phyloP scores from a whole-genome alignment of 164 flowering plant species.

The Piper longum region DNA sequence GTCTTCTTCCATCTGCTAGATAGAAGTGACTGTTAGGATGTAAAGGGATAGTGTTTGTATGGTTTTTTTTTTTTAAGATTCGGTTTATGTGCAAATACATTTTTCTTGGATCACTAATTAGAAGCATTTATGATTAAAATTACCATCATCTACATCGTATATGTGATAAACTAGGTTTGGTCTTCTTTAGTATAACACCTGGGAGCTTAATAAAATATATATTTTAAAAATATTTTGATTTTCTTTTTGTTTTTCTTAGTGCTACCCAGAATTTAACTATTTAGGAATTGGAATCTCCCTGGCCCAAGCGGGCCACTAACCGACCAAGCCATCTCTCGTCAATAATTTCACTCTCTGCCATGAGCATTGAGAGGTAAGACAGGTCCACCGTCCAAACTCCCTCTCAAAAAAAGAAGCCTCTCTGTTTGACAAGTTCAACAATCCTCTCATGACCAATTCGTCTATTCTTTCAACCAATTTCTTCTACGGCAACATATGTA shows the following conservation, averaged over 20 bases:
- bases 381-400: neutral
- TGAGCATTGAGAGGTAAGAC: neutral
- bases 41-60: neutral
- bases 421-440: neutral
- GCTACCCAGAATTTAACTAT: no score
- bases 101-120: neutral
- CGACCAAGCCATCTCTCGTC: neutral
- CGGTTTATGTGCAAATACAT: neutral
- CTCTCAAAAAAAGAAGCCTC: neutral
- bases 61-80: neutral
- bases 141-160: no score
- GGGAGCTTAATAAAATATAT: no score
- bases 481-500: neutral
- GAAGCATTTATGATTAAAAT: neutral
- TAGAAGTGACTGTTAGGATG: slow-evolving; percentile 11
- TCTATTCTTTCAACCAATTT: neutral
- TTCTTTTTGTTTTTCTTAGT: no score
- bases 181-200: no score
- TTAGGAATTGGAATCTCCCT: neutral
- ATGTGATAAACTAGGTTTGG: no score
- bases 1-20: slow-evolving; percentile 54
- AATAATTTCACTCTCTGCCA: neutral
- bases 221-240: no score
- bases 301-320: slow-evolving; percentile 3
- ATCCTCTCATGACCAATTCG: no score